These are phyloP conservation scores for Solanum peruvianum DNA, from an alignment of 257 asterid species.

Conservation along the genomic window DNA sequence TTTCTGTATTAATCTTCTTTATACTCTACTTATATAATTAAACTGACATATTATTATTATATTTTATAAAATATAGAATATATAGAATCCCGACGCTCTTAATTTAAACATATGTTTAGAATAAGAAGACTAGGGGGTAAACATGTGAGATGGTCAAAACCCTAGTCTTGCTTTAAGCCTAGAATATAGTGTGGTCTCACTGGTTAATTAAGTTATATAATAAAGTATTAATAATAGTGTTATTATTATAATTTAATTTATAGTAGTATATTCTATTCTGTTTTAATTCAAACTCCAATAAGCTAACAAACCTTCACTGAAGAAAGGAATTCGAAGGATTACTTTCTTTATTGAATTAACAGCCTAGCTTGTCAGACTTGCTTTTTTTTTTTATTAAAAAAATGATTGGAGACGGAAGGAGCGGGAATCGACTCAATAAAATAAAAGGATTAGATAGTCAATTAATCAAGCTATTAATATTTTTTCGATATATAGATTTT, in stretches of 20 bases:
- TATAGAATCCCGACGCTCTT: background rate
- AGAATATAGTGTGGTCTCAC: background rate
- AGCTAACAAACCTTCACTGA: constrained; percentile 7
- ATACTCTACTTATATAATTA: background rate
- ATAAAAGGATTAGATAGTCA: background rate
- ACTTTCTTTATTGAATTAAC: background rate
- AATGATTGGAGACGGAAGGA: background rate
- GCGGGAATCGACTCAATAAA: background rate
- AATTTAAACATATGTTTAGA: background rate
- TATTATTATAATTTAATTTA: background rate
- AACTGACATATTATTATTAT: background rate
- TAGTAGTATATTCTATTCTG: background rate
- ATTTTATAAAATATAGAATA: background rate
- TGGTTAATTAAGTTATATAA: background rate
- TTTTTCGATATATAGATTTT: fast-evolving
- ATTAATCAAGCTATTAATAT: background rate
- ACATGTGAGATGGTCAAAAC: background rate
- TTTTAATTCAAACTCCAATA: background rate
- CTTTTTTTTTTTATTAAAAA: background rate
- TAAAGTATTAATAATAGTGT: background rate
- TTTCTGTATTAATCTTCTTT: too few species aligned
- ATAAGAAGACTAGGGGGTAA: background rate
- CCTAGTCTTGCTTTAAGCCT: background rate
- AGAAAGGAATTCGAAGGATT: background rate
- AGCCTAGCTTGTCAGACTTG: background rate